Conservation (phyloP, 108 stramenopile genomes). For the Licmophora abbreviata region DNA sequence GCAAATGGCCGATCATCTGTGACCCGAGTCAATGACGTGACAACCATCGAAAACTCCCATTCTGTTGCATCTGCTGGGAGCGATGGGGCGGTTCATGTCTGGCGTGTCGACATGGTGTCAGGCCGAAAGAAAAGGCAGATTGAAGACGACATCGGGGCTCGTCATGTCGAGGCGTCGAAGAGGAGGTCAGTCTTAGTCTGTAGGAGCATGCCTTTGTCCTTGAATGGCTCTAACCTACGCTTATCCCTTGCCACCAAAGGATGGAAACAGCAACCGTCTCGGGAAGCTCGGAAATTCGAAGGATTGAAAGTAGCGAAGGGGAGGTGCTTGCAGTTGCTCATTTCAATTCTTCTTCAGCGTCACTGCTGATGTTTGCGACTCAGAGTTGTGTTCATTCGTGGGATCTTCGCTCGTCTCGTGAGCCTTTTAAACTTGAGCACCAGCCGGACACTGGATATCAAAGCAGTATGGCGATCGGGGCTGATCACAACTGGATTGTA, state of each 20-base stretch:
- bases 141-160: too few species aligned
- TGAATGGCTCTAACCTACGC: not conserved
- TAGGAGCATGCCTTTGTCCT: not conserved
- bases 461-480: conserved; percentile 76
- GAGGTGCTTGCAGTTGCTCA: conserved; percentile 84
- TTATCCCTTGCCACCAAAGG: conserved; percentile 13
- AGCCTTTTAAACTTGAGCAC: conserved; percentile 69
- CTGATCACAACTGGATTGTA: conserved; percentile 83
- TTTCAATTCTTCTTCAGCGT: conserved; percentile 82
- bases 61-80: conserved; percentile 83
- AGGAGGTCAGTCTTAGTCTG: not conserved
- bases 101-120: conserved; percentile 72
- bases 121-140: not conserved
- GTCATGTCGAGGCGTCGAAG: too few species aligned
- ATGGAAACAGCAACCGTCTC: conserved; percentile 44
- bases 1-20: conserved; percentile 6
- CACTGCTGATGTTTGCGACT: conserved; percentile 76
- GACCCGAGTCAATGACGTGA: conserved; percentile 78
- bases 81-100: conserved; percentile 85
- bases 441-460: conserved; percentile 86
- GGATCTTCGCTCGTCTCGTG: conserved; percentile 60
- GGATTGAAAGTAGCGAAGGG: conserved; percentile 64
- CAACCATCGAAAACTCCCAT: conserved; percentile 84
- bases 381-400: conserved; percentile 69
- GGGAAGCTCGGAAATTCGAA: conserved; percentile 42